phyloP scores from a whole-genome alignment of 2,329 filamentous ascomycete species.

The Aspergillus fumigatiaffinis region DNA sequence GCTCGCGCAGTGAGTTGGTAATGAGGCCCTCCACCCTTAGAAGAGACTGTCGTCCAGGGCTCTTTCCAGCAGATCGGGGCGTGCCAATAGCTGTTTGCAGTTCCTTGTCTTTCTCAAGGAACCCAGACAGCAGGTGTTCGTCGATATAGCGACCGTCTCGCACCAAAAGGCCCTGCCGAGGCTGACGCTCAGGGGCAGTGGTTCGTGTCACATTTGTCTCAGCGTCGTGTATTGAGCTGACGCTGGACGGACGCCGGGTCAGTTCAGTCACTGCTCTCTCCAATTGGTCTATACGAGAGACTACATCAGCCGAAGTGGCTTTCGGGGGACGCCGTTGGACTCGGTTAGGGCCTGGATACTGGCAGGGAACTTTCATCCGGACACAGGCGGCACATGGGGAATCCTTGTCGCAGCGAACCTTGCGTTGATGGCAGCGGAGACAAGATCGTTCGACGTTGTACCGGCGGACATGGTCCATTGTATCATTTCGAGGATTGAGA shows the following conservation, averaged over 20 bases:
- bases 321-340: conserved; percentile 19
- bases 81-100: conserved; percentile 20
- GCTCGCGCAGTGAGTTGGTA: conserved; percentile 12
- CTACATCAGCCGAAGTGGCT: conserved; percentile 14
- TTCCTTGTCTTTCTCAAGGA: conserved; percentile 25
- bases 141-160: conserved; percentile 28
- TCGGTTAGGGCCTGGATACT: conserved; percentile 20
- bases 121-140: conserved; percentile 23
- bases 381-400: conserved; percentile 21
- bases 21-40: conserved; percentile 22
- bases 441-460: conserved; percentile 28
- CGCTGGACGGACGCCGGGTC: background rate
- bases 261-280: conserved; percentile 18
- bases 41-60: conserved; percentile 4
- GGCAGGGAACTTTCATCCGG: conserved; percentile 16
- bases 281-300: conserved; percentile 19
- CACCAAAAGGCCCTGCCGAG: conserved; percentile 16
- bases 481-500: background rate
- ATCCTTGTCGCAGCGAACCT: conserved; percentile 24
- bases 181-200: background rate
- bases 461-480: conserved; percentile 6
- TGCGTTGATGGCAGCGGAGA: conserved; percentile 27
- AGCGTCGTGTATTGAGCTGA: background rate
- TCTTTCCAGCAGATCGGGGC: conserved; percentile 4
- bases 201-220: background rate